Evolutionary conservation across 1,139 yeast genomes (phyloP).

Genomic region (Nadsonia starkeyi-henricii): DNA sequence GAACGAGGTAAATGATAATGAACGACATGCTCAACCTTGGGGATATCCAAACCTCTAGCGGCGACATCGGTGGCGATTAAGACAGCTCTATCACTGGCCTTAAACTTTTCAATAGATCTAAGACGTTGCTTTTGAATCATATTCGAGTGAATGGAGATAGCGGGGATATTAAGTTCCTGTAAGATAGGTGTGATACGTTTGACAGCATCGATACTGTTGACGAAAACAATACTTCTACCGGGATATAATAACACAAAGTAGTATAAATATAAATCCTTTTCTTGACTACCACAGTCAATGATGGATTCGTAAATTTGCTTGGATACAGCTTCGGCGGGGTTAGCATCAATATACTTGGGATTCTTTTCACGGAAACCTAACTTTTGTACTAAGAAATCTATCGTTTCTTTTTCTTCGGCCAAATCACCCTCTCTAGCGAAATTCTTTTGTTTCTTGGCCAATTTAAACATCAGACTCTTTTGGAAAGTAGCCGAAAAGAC

Average conservation of each 20-base stretch:
- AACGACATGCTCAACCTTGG: slow-evolving; percentile 82
- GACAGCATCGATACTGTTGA: slow-evolving; percentile 88
- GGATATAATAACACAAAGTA: slow-evolving; percentile 79
- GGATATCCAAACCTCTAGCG: slow-evolving; percentile 93
- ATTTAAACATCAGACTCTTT: slow-evolving; percentile 62
- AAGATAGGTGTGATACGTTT: slow-evolving; percentile 70
- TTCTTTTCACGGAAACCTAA: slow-evolving; percentile 24
- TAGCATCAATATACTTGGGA: slow-evolving; percentile 63
- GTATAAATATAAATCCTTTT: slow-evolving; percentile 80
- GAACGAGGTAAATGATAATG: slow-evolving; percentile 92
- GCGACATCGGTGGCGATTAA: slow-evolving; percentile 95
- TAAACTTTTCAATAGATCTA: slow-evolving; percentile 58
- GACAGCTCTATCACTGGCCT: slow-evolving; percentile 37
- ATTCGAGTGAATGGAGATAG: slow-evolving; percentile 79
- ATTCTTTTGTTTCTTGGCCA: slow-evolving; percentile 32
- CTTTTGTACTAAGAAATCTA: slow-evolving; percentile 24
- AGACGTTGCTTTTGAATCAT: slow-evolving; percentile 93
- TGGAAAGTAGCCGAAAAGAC: slow-evolving; percentile 94
- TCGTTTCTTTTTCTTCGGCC: slow-evolving; percentile 23
- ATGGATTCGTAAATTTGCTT: slow-evolving; percentile 68
- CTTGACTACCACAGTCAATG: slow-evolving; percentile 82
- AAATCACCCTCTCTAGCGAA: slow-evolving; percentile 11
- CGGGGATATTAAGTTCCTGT: slow-evolving; percentile 51
- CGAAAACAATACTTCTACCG: slow-evolving; percentile 81
- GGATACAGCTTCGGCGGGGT: slow-evolving; percentile 74